These are phyloP conservation scores for Ascocoryne sarcoides DNA, from an alignment of 2,329 filamentous ascomycete genomes.

Conservation along the genomic window DNA sequence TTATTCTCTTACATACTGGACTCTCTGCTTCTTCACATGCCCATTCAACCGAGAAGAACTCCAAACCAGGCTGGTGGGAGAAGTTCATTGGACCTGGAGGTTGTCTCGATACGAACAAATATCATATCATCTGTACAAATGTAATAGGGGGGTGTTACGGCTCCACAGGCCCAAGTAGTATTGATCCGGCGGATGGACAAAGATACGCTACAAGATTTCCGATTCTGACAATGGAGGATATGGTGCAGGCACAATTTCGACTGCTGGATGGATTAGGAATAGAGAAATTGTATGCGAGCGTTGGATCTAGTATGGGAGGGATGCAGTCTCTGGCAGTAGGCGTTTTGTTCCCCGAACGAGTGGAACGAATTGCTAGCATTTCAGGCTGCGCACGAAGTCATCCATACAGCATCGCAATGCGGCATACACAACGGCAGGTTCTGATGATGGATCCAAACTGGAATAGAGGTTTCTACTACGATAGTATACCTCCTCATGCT, in stretches of 20 bases:
- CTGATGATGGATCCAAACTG: constrained; percentile 99
- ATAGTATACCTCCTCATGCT: constrained; percentile 76
- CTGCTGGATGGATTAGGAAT: constrained; percentile 75
- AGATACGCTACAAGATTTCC: constrained; percentile 91
- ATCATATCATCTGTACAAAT: constrained; percentile 93
- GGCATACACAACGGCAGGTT: constrained; percentile 93
- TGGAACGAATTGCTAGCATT: constrained; percentile 77
- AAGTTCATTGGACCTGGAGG: constrained; percentile 87
- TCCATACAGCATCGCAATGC: constrained; percentile 97
- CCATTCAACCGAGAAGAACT: constrained; percentile 78
- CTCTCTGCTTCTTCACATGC: constrained; percentile 96
- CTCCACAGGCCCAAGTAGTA: constrained; percentile 76
- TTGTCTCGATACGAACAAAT: constrained; percentile 82
- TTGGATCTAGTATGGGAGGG: constrained; percentile 95
- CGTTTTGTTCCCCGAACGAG: constrained; percentile 70
- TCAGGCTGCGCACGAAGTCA: constrained; percentile 91
- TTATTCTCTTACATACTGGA: constrained; percentile 85
- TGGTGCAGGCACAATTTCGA: constrained; percentile 92
- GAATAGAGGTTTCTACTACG: constrained; percentile 92
- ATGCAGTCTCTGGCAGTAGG: constrained; percentile 94
- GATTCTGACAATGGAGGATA: constrained; percentile 91
- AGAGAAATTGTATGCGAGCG: constrained; percentile 74
- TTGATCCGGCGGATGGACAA: constrained; percentile 81
- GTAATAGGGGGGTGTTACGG: constrained; percentile 94
- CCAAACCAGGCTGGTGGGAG: constrained; percentile 96